These are phyloP conservation scores for Boehmeria nivea DNA, from an alignment of 306 rosid genomes.

Conservation along the genomic window DNA sequence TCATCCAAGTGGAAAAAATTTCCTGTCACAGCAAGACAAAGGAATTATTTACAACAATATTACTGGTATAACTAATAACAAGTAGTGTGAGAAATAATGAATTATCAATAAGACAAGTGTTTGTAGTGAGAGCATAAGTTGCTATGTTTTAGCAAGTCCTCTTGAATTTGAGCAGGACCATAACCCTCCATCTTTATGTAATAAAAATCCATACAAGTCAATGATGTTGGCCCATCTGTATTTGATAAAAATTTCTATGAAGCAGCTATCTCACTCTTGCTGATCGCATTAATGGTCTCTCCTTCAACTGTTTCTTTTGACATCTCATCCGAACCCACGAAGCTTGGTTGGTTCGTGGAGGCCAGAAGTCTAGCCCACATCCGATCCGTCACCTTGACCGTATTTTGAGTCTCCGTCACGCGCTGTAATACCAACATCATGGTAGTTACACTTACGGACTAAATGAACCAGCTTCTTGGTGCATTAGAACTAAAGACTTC, in stretches of 20 bases:
- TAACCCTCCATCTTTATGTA: neutral
- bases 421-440: conserved; percentile 46
- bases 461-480: too few relatives aligned
- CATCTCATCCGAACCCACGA: conserved; percentile 29
- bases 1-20: too few relatives aligned
- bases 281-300: conserved; percentile 23
- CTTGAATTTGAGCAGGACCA: neutral
- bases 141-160: neutral
- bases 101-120: too few relatives aligned
- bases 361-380: conserved; percentile 98
- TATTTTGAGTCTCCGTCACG: conserved; percentile 71
- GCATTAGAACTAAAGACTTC: too few relatives aligned
- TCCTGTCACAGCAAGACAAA: too few relatives aligned
- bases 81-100: too few relatives aligned
- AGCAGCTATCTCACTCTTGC: conserved; percentile 19
- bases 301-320: conserved; percentile 25
- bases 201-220: neutral
- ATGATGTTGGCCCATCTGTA: neutral
- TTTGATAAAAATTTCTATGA: conserved; percentile 17
- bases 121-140: too few relatives aligned
- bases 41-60: too few relatives aligned
- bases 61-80: too few relatives aligned
- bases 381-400: conserved; percentile 57
- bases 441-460: neutral
- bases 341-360: conserved; percentile 91